Percentiles rank a stretch among this genome's conserved stretches.
phyloP scores from a whole-genome alignment of 169 alveolate genomes.

The Cryptosporidium andersoni region DNA sequence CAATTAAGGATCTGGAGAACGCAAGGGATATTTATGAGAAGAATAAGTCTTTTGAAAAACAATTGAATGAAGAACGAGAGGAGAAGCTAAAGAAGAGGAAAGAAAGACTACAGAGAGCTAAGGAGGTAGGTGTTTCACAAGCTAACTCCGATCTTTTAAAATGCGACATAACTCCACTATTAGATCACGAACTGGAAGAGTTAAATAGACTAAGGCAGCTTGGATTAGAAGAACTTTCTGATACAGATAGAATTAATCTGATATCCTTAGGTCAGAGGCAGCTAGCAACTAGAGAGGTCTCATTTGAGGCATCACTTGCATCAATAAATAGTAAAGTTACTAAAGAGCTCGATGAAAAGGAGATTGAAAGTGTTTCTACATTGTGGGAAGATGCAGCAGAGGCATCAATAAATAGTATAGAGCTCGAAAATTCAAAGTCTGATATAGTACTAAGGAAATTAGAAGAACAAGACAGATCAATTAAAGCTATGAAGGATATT shows the following conservation, averaged over 20 bases:
- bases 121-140: conserved; percentile 7
- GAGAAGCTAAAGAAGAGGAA: conserved; percentile 2
- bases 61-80: conserved; percentile 30
- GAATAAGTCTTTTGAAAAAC: conserved; percentile 27
- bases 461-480: conserved; percentile 56
- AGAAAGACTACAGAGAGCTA: neutral
- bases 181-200: conserved; percentile 16
- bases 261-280: conserved; percentile 61
- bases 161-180: conserved; percentile 49
- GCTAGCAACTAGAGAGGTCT: conserved; percentile 61
- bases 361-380: conserved; percentile 19
- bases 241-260: conserved; percentile 35
- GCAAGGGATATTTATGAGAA: neutral
- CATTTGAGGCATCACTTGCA: conserved; percentile 32
- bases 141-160: conserved; percentile 3
- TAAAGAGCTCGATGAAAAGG: conserved; percentile 31
- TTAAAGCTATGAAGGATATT: conserved; percentile 46
- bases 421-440: conserved; percentile 43
- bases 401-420: conserved; percentile 54
- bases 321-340: conserved; percentile 23
- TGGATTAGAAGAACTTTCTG: conserved; percentile 58
- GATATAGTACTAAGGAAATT: conserved; percentile 45
- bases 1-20: conserved; percentile 24
- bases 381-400: conserved; percentile 35
- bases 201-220: conserved; percentile 29